phyloP scores from a whole-genome alignment of 129 eudicot species.

The Mikania micrantha region DNA sequence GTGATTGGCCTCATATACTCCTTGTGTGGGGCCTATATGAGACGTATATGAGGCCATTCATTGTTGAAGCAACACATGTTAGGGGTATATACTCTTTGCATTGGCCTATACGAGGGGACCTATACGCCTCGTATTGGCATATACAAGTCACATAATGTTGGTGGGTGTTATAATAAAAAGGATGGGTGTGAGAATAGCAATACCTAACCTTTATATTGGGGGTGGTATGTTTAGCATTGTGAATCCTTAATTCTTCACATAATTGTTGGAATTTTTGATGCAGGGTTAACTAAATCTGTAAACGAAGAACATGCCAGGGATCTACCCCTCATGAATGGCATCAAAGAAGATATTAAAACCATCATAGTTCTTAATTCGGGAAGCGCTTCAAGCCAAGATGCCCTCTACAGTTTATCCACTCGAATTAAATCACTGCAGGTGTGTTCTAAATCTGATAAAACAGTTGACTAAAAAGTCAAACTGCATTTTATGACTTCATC shows the following conservation, averaged over 20 bases:
- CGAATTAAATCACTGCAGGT: conserved; percentile 73
- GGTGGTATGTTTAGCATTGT: too few species aligned
- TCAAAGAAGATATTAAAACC: conserved; percentile 84
- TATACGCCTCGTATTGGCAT: too few species aligned
- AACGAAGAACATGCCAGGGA: conserved; percentile 79
- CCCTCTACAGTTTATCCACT: conserved; percentile 41
- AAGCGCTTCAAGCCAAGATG: conserved; percentile 58
- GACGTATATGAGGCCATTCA: too few species aligned
- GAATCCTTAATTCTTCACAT: not conserved
- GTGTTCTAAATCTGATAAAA: not conserved
- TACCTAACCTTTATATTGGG: too few species aligned
- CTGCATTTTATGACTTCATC: not conserved
- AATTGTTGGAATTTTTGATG: conserved; percentile 3
- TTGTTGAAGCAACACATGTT: too few species aligned
- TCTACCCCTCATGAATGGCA: conserved; percentile 93
- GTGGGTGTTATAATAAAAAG: too few species aligned
- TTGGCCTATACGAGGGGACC: too few species aligned
- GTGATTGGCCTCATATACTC: too few species aligned
- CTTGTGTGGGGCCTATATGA: too few species aligned
- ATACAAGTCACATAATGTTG: too few species aligned
- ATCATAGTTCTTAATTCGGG: conserved; percentile 69
- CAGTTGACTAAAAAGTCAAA: conserved; percentile 8
- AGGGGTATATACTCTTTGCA: too few species aligned
- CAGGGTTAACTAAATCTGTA: conserved; percentile 69
- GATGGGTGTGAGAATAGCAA: too few species aligned